Percentiles rank a stretch among this genome's conserved stretches.
These are phyloP conservation scores for Thielaviopsis punctulata DNA, from an alignment of 2,329 filamentous ascomycete species.

Conservation along the genomic window DNA sequence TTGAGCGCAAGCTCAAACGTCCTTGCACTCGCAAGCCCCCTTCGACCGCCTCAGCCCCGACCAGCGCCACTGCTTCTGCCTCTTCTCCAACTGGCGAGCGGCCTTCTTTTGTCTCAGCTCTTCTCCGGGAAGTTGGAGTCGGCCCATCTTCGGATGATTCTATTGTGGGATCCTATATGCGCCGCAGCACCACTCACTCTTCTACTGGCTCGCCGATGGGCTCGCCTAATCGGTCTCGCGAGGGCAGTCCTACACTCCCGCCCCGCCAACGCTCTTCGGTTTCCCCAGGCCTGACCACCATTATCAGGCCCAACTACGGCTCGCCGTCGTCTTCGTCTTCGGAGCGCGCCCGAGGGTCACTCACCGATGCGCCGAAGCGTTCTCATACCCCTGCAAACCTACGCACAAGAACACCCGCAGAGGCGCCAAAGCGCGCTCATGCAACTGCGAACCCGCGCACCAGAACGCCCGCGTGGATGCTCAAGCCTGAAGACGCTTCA, in stretches of 20 bases:
- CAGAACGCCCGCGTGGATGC: neutral
- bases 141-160: slow-evolving; percentile 42
- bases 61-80: neutral
- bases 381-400: no score
- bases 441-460: neutral
- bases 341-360: no score
- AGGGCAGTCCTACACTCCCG: slow-evolving; percentile 53
- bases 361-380: no score
- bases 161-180: slow-evolving; percentile 24
- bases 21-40: slow-evolving; percentile 55
- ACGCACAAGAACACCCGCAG: neutral
- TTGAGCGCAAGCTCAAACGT: slow-evolving; percentile 71
- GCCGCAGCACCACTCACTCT: slow-evolving; percentile 12
- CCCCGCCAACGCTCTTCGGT: slow-evolving; percentile 37
- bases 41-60: neutral
- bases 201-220: slow-evolving; percentile 21
- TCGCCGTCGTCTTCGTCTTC: neutral
- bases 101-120: slow-evolving; percentile 70
- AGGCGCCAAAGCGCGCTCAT: neutral
- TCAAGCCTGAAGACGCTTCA: neutral
- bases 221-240: slow-evolving; percentile 47
- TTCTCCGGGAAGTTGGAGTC: slow-evolving; percentile 75
- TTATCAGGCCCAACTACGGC: slow-evolving; percentile 50
- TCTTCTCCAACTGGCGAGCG: slow-evolving; percentile 24
- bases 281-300: slow-evolving; percentile 53